phyloP scores from a whole-genome alignment of 495 filamentous ascomycete species.

The Penicillium tannophilum region DNA sequence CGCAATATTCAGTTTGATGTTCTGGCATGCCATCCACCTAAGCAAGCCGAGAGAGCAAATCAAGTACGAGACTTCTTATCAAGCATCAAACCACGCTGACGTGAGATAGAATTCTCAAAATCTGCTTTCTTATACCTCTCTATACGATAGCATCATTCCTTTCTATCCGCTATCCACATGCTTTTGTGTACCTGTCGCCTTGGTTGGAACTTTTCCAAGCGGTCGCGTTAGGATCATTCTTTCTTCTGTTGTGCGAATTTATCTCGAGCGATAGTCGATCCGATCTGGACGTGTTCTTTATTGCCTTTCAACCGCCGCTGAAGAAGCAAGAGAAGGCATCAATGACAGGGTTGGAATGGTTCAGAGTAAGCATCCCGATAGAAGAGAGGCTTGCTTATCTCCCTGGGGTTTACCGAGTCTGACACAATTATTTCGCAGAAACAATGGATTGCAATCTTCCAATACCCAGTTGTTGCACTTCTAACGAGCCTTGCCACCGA shows the following conservation, averaged over 20 bases:
- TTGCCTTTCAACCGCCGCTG: conserved; percentile 18
- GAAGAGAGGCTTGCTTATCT: not conserved
- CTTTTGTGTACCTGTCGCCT: conserved; percentile 29
- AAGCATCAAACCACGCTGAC: not conserved
- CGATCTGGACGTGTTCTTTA: conserved; percentile 26
- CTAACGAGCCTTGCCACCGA: conserved; percentile 26
- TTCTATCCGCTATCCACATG: conserved; percentile 26
- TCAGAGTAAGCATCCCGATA: conserved; percentile 18
- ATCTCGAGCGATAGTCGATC: conserved; percentile 20
- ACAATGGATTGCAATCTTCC: conserved; percentile 32
- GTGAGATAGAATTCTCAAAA: conserved; percentile 29
- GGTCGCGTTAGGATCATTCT: conserved; percentile 32
- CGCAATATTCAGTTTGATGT: conserved; percentile 23
- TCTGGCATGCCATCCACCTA: conserved; percentile 29
- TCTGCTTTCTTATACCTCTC: conserved; percentile 25
- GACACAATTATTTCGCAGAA: not conserved
- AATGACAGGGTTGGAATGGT: conserved; percentile 19
- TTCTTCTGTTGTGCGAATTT: conserved; percentile 37
- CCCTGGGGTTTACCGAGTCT: not conserved
- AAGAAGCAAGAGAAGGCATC: conserved; percentile 12
- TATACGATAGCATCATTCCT: conserved; percentile 36
- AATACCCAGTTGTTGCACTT: conserved; percentile 34
- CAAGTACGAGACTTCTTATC: conserved; percentile 23
- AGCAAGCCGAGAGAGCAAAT: conserved; percentile 35
- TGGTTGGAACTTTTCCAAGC: conserved; percentile 35